phyloP scores from a whole-genome alignment of 169 alveolate genomes.

The Eimeria maxima region DNA sequence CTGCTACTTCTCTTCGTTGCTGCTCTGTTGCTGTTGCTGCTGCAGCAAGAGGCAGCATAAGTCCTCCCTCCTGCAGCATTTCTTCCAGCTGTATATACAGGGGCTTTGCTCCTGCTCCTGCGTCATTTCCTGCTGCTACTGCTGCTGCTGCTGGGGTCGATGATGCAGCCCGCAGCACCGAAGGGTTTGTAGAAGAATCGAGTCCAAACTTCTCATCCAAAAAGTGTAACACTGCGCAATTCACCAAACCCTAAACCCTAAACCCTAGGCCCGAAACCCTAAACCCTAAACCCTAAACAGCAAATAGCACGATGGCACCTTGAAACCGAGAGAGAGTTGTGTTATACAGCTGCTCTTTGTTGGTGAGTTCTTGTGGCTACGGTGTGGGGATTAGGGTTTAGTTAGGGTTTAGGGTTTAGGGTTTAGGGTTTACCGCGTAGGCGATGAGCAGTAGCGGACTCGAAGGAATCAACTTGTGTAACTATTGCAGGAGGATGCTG shows the following conservation, averaged over 20 bases:
- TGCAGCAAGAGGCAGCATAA: slow-evolving; percentile 54
- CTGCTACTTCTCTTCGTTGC: slow-evolving; percentile 33
- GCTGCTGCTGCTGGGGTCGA: slow-evolving; percentile 10
- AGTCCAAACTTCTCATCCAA: slow-evolving; percentile 64
- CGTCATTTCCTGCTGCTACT: background rate
- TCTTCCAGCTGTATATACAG: slow-evolving; percentile 42
- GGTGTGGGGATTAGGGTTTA: no score
- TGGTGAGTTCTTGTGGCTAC: no score
- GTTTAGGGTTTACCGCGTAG: slow-evolving; percentile 54
- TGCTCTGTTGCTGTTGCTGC: slow-evolving; percentile 40
- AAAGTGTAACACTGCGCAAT: slow-evolving; percentile 54
- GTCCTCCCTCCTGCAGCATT: slow-evolving; percentile 63
- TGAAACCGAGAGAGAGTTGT: no score
- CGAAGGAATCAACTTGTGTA: slow-evolving; percentile 33
- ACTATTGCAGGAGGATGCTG: background rate
- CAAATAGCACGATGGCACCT: background rate
- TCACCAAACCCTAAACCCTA: slow-evolving; percentile 7
- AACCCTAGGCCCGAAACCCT: background rate
- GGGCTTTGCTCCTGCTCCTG: background rate
- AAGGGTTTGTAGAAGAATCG: slow-evolving; percentile 37
- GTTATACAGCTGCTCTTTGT: background rate
- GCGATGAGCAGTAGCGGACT: slow-evolving; percentile 29
- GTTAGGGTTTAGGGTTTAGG: background rate
- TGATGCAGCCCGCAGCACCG: slow-evolving; percentile 2
- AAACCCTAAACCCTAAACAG: background rate